phyloP scores from a whole-genome alignment of 1,284 basidiomycete genomes.

The Chondrostereum purpureum region DNA sequence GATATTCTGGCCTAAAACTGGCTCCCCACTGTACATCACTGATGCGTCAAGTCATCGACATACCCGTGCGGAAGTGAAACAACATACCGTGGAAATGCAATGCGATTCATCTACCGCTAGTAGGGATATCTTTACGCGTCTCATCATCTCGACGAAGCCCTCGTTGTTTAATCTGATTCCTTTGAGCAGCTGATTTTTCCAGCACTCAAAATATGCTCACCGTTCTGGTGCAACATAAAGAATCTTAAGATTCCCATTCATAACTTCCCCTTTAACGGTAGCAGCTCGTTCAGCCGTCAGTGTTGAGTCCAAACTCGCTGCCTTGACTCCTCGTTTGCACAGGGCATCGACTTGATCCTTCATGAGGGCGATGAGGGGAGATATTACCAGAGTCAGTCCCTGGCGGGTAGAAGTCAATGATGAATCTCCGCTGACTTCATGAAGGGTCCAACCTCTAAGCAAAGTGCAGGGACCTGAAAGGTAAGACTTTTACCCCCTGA shows the following conservation, averaged over 20 bases:
- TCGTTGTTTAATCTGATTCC: constrained; percentile 35
- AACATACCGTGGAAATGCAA: constrained; percentile 41
- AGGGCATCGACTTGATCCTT: constrained; percentile 54
- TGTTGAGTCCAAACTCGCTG: constrained; percentile 58
- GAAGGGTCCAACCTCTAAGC: constrained; percentile 27
- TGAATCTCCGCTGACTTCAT: background rate
- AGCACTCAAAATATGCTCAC: no score
- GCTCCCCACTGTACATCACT: constrained; percentile 41
- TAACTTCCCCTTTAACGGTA: constrained; percentile 25
- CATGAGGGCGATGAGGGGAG: constrained; percentile 44
- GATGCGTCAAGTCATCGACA: background rate
- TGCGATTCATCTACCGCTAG: constrained; percentile 72
- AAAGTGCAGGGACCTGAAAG: constrained; percentile 61
- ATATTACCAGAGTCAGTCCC: constrained; percentile 65
- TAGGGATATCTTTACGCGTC: constrained; percentile 48
- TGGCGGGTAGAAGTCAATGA: constrained; percentile 28
- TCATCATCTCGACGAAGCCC: constrained; percentile 42
- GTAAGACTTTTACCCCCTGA: constrained; percentile 38
- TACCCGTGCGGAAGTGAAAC: background rate
- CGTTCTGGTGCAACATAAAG: constrained; percentile 61
- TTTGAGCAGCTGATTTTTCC: no score
- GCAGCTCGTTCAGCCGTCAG: constrained; percentile 25
- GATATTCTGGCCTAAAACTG: constrained; percentile 47
- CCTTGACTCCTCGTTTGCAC: constrained; percentile 44
- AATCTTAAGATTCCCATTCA: constrained; percentile 30